phyloP scores from a whole-genome alignment of 1,284 basidiomycete genomes.

The Papiliotrema nemorosa region DNA sequence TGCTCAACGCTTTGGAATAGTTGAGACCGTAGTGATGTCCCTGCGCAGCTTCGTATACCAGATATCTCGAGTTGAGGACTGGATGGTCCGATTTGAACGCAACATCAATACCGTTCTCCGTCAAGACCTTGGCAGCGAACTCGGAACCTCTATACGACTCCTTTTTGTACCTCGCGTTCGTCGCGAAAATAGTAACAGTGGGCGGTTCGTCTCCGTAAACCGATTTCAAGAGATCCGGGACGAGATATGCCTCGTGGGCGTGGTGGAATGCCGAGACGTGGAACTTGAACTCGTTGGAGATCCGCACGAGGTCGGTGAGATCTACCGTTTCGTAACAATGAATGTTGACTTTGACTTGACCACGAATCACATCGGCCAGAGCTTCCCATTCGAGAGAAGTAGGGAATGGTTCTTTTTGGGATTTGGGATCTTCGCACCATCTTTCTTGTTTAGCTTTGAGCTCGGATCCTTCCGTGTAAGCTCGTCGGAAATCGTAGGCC shows the following conservation, averaged over 20 bases:
- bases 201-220: constrained; percentile 63
- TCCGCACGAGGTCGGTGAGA: constrained; percentile 59
- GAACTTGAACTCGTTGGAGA: constrained; percentile 70
- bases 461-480: constrained; percentile 68
- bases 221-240: constrained; percentile 70
- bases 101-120: constrained; percentile 68
- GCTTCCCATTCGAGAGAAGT: constrained; percentile 78
- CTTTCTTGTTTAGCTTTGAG: constrained; percentile 68
- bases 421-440: constrained; percentile 59
- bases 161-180: constrained; percentile 47
- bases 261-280: constrained; percentile 80
- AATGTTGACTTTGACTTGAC: constrained; percentile 63
- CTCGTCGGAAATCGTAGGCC: constrained; percentile 57
- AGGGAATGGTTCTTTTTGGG: constrained; percentile 58
- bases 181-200: constrained; percentile 71
- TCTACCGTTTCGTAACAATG: constrained; percentile 79
- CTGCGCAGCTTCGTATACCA: constrained; percentile 82
- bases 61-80: constrained; percentile 68
- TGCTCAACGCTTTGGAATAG: constrained; percentile 48
- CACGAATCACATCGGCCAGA: constrained; percentile 76
- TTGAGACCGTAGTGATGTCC: constrained; percentile 66
- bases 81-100: constrained; percentile 66
- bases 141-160: constrained; percentile 69
- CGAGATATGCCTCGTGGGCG: constrained; percentile 79
- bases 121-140: constrained; percentile 74